phyloP scores from a whole-genome alignment of 2,329 filamentous ascomycete genomes.

The Rachicladosporium sp. region DNA sequence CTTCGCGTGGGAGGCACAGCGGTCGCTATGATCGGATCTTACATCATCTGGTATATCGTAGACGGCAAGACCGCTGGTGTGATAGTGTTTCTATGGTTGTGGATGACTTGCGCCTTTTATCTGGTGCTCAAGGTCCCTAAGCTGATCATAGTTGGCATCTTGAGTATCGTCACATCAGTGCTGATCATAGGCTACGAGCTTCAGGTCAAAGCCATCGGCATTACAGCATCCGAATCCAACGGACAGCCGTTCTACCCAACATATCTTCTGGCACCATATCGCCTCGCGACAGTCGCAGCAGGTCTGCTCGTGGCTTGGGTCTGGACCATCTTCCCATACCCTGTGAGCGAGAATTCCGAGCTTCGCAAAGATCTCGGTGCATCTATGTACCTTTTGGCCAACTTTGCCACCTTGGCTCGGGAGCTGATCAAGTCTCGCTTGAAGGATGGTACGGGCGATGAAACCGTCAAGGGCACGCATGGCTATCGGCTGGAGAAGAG shows the following conservation, averaged over 20 bases:
- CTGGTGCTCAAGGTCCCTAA: conserved; percentile 56
- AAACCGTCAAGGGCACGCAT: conserved; percentile 34
- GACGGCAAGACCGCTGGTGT: conserved; percentile 49
- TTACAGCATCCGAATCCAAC: conserved; percentile 40
- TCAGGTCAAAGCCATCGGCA: conserved; percentile 54
- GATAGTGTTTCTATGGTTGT: conserved; percentile 58
- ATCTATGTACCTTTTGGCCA: conserved; percentile 59
- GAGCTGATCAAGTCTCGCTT: conserved; percentile 53
- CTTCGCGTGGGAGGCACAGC: conserved; percentile 53
- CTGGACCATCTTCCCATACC: conserved; percentile 66
- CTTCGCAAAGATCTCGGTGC: conserved; percentile 57
- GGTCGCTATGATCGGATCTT: conserved; percentile 48
- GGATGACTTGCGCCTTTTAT: conserved; percentile 52
- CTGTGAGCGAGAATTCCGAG: conserved; percentile 57
- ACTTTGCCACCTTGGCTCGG: conserved; percentile 59
- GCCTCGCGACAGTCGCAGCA: conserved; percentile 53
- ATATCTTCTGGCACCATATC: conserved; percentile 58
- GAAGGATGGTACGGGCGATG: conserved; percentile 44
- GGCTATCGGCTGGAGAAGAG: conserved; percentile 45
- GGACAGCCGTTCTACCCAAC: conserved; percentile 59
- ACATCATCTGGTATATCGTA: conserved; percentile 65
- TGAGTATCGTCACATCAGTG: conserved; percentile 46
- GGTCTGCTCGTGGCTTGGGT: conserved; percentile 60
- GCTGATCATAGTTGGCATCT: conserved; percentile 49
- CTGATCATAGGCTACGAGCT: conserved; percentile 46